These are phyloP conservation scores for Sporothrix pallida DNA, from an alignment of 2,329 filamentous ascomycete genomes.

Conservation along the genomic window DNA sequence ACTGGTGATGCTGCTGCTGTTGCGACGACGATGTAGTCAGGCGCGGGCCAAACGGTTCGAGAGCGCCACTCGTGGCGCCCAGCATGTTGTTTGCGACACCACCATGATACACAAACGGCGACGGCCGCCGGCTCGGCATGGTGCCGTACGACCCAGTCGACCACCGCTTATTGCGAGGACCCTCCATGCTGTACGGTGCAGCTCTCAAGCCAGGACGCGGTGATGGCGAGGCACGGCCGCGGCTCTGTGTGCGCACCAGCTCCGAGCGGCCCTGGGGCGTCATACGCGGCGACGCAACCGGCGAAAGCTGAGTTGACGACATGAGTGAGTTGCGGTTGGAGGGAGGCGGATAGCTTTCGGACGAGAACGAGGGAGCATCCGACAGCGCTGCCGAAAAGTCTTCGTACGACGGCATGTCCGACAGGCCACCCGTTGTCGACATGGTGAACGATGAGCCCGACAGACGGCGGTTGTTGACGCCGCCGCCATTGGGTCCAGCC, in stretches of 20 bases:
- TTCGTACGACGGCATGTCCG: conserved; percentile 73
- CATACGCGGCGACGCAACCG: conserved; percentile 73
- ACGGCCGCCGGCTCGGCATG: conserved; percentile 59
- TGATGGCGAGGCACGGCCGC: conserved; percentile 73
- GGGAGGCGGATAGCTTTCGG: conserved; percentile 66
- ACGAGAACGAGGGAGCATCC: conserved; percentile 69
- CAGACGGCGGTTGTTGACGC: conserved; percentile 64
- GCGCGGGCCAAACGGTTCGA: conserved; percentile 63
- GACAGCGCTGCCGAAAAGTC: conserved; percentile 71
- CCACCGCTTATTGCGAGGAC: conserved; percentile 73
- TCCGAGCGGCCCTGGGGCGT: conserved; percentile 65
- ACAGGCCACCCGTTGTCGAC: conserved; percentile 68
- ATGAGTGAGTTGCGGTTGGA: conserved; percentile 74
- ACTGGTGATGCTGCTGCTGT: conserved; percentile 58
- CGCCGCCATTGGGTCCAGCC: conserved; percentile 47
- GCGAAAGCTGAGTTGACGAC: conserved; percentile 73
- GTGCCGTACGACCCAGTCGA: conserved; percentile 76
- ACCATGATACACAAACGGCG: conserved; percentile 65
- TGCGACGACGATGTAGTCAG: conserved; percentile 53
- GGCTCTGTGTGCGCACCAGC: conserved; percentile 67
- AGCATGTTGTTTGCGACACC: conserved; percentile 4
- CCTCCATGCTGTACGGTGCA: conserved; percentile 73
- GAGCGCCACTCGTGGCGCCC: conserved; percentile 15
- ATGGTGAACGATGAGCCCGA: conserved; percentile 77
- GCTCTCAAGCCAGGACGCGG: conserved; percentile 71